Conservation (phyloP, 306 rosid genomes). For the Acacia acuminata region DNA sequence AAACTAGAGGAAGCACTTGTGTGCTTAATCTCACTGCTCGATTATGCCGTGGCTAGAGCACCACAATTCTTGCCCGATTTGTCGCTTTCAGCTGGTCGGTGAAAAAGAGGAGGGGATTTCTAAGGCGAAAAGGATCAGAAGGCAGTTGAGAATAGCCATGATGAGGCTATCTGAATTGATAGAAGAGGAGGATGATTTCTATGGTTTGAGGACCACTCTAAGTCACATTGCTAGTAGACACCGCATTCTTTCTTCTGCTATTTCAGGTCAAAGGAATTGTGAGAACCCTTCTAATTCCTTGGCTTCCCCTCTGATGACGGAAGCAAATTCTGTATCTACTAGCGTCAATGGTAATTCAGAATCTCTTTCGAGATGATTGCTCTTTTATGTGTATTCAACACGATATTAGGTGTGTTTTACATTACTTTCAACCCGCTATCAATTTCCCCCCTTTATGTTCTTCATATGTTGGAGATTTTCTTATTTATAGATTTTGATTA, state of each 20-base stretch:
- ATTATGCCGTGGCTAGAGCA: constrained; percentile 79
- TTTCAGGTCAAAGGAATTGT: background rate
- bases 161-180: constrained; percentile 48
- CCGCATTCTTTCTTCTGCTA: constrained; percentile 27
- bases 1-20: too few species aligned
- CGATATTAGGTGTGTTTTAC: background rate
- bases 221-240: constrained; percentile 64
- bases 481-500: background rate
- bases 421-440: background rate
- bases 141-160: constrained; percentile 40
- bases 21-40: too few species aligned
- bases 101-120: constrained; percentile 22
- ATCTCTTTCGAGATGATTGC: background rate
- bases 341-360: constrained; percentile 21
- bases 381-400: constrained; percentile 17
- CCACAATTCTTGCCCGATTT: constrained; percentile 78
- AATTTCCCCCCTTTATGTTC: background rate
- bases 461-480: background rate
- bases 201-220: constrained; percentile 57
- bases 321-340: constrained; percentile 8
- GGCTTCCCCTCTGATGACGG: constrained; percentile 23
- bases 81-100: constrained; percentile 55
- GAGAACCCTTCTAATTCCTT: background rate
- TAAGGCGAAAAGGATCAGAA: constrained; percentile 18
- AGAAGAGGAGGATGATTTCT: constrained; percentile 51